Conservation (phyloP, 176 grass and related monocot species). For the Triticum turgidum region DNA sequence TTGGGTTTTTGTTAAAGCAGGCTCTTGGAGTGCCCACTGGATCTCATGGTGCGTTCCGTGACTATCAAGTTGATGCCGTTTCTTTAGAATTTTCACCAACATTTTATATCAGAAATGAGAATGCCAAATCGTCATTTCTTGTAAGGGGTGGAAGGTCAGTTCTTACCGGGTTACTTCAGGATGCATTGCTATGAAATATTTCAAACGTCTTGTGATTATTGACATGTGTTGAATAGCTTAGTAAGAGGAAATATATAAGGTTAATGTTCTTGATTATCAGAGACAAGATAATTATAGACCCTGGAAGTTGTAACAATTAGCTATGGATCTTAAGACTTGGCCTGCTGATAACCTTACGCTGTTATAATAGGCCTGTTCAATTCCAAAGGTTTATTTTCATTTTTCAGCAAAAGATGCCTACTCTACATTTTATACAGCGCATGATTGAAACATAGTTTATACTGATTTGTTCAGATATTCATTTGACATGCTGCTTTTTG, state of each 20-base stretch:
- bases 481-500: slow-evolving; percentile 27
- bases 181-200: neutral
- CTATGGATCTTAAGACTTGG: neutral
- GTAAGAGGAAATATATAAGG: neutral
- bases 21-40: slow-evolving; percentile 92
- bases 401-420: slow-evolving; percentile 11
- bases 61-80: slow-evolving; percentile 96
- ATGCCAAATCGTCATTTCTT: slow-evolving; percentile 75
- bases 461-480: neutral
- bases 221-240: neutral
- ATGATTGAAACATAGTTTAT: slow-evolving; percentile 11
- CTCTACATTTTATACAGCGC: neutral
- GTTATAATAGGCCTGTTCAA: neutral
- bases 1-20: slow-evolving; percentile 44
- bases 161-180: slow-evolving; percentile 1
- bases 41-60: slow-evolving; percentile 88
- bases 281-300: neutral
- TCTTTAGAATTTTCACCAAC: slow-evolving; percentile 78
- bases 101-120: slow-evolving; percentile 76
- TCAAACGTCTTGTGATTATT: neutral
- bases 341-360: neutral
- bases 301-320: neutral
- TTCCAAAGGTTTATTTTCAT: slow-evolving; percentile 5
- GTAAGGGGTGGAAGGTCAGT: slow-evolving; percentile 75
- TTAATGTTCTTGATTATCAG: neutral